These are phyloP conservation scores for Xerocomus potaroensis DNA, from an alignment of 768 basidiomycete species.

Conservation along the genomic window DNA sequence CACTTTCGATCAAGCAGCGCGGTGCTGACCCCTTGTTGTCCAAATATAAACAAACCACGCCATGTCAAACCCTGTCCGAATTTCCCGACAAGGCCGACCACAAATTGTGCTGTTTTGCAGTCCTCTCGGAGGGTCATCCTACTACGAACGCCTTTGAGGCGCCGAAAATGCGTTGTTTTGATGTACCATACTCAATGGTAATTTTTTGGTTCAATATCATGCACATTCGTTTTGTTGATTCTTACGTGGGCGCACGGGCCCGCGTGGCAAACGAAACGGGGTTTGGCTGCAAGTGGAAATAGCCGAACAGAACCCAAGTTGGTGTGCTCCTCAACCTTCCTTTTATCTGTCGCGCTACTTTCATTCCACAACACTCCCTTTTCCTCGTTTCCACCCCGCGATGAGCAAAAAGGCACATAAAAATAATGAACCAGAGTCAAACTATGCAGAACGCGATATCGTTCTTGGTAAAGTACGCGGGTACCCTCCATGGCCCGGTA, in stretches of 20 bases:
- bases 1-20: slow-evolving; percentile 22
- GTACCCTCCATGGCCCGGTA: slow-evolving; percentile 92
- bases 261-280: slow-evolving; percentile 37
- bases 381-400: slow-evolving; percentile 13
- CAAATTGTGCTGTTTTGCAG: slow-evolving; percentile 8
- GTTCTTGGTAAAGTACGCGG: slow-evolving; percentile 94
- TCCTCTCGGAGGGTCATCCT: slow-evolving; percentile 10
- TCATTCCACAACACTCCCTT: slow-evolving; percentile 18
- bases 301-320: slow-evolving; percentile 38
- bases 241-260: slow-evolving; percentile 38
- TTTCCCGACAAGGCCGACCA: slow-evolving; percentile 1
- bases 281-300: slow-evolving; percentile 37
- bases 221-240: slow-evolving; percentile 33
- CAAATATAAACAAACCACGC: slow-evolving; percentile 30
- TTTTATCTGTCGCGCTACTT: slow-evolving; percentile 35
- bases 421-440: slow-evolving; percentile 36
- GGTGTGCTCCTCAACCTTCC: slow-evolving; percentile 38
- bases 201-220: slow-evolving; percentile 28
- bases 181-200: slow-evolving; percentile 30
- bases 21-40: slow-evolving; percentile 28
- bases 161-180: slow-evolving; percentile 20
- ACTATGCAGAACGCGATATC: slow-evolving; percentile 73
- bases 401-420: slow-evolving; percentile 54
- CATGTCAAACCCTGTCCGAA: slow-evolving; percentile 8
- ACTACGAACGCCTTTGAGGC: slow-evolving; percentile 17